Evolutionary conservation across 768 basidiomycete genomes (phyloP), one percentile per base, ranked within the genome.

Genomic region (Naganishia antarctica): DNA sequence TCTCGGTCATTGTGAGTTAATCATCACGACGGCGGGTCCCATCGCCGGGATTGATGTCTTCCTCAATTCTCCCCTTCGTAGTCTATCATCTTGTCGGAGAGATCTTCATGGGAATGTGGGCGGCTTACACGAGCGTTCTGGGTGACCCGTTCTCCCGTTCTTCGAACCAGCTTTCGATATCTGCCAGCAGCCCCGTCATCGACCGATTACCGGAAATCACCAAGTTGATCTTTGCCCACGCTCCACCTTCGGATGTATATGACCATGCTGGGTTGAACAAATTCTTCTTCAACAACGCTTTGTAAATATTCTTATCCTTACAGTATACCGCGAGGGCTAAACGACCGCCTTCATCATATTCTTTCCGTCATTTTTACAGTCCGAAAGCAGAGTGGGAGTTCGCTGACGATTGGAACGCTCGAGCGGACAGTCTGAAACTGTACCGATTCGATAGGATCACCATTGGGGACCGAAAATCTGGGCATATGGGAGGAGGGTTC

Each of bases 51-150:
- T 50, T 43, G 23, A 45, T 47, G 9, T 40, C 40, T 16, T 40
- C 48, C 64, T 58, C 15, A n/a, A 9, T 21, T 48, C 37, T 12
- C 41, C 28, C 11, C n/a, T 11, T 26, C 43, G n/a, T 44, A 72
- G 71, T 65, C 59, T 71, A 73, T 45, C 71, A 73, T 50, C 68
- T 67, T 64, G 68, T 73, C 57, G 71, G 71, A 6, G 71, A 73
- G 50, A 68, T 60, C 11, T 73, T 73, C 53, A 40, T 70, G 26
- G 71, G 70, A 9, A 66, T 62, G n/a, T 71, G 70, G 70, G 23
- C 69, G 37, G 61, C 66, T 32, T 73, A 68, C 66, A 63, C 62
- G 4, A 66, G 63, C 9, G 64, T 69, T 16, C 66, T 68, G 59
- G 32, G 49, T 1, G 47, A 64, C 32, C 64, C 53, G 21, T 25